Evolutionary conservation across 345 rosid species (phyloP).

Genomic region (Garcia nutans): DNA sequence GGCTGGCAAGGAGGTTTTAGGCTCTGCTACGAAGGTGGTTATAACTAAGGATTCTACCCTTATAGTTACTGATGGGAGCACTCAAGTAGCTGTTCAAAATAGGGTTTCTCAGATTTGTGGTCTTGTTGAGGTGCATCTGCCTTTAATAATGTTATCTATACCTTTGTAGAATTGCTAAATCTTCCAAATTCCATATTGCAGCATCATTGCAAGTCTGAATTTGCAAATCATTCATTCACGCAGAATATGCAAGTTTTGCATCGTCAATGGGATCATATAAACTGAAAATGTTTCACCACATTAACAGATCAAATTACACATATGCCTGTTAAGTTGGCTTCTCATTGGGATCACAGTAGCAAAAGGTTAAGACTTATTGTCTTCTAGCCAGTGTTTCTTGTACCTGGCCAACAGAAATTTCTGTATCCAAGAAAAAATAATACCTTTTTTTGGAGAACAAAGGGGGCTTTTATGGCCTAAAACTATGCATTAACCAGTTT

Average conservation of each 20-base stretch:
- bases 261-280: background rate
- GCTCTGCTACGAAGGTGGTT: constrained; percentile 64
- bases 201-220: constrained; percentile 6
- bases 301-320: background rate
- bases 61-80: constrained; percentile 72
- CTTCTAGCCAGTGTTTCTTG: background rate
- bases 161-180: background rate
- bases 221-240: background rate
- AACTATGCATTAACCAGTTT: background rate
- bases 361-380: too few relatives aligned
- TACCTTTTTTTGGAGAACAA: background rate
- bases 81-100: constrained; percentile 58
- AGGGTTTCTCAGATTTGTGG: constrained; percentile 68
- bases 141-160: constrained; percentile 7
- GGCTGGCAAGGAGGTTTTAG: constrained; percentile 76
- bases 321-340: background rate
- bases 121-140: constrained; percentile 62
- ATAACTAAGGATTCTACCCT: constrained; percentile 78
- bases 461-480: background rate
- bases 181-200: background rate
- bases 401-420: background rate
- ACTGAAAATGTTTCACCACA: background rate
- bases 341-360: background rate
- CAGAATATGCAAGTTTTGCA: background rate
- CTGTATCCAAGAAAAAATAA: background rate